These are phyloP conservation scores for Zostera marina DNA, from an alignment of 116 monocot species.

Conservation along the genomic window DNA sequence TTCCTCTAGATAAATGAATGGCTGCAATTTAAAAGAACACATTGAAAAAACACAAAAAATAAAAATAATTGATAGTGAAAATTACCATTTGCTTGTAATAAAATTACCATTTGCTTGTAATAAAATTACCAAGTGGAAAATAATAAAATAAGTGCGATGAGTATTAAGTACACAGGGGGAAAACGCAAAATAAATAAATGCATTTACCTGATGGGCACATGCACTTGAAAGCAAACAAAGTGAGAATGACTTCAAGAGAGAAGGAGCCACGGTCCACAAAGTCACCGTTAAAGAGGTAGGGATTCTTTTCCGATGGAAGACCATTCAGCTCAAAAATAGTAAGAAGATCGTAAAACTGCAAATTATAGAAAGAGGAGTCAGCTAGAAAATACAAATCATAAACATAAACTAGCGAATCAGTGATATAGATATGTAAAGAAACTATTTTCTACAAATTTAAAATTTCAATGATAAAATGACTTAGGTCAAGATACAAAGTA, in stretches of 20 bases:
- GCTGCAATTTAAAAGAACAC: slow-evolving; percentile 25
- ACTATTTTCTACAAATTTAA: too few species aligned
- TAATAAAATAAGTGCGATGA: not conserved
- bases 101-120: not conserved
- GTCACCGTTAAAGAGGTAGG: slow-evolving; percentile 97
- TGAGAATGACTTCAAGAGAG: slow-evolving; percentile 95
- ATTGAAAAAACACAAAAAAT: not conserved
- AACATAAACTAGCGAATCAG: too few species aligned
- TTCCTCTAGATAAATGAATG: slow-evolving; percentile 76
- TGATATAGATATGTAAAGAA: too few species aligned
- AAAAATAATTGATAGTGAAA: too few species aligned
- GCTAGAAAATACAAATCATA: not conserved
- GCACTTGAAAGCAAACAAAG: slow-evolving; percentile 95
- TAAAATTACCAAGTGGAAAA: not conserved
- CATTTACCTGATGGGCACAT: slow-evolving; percentile 73
- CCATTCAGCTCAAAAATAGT: slow-evolving; percentile 98
- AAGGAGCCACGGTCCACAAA: slow-evolving; percentile 98
- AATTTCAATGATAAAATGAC: too few species aligned
- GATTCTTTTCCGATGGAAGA: slow-evolving; percentile 95
- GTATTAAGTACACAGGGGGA: too few species aligned
- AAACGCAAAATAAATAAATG: not conserved
- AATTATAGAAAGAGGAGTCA: not conserved
- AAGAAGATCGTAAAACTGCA: slow-evolving; percentile 92
- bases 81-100: not conserved
- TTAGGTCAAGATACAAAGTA: too few species aligned